Evolutionary conservation across 306 rosid species (phyloP), one percentile per base, ranked within the genome.

Genomic region (Dryas drummondii): DNA sequence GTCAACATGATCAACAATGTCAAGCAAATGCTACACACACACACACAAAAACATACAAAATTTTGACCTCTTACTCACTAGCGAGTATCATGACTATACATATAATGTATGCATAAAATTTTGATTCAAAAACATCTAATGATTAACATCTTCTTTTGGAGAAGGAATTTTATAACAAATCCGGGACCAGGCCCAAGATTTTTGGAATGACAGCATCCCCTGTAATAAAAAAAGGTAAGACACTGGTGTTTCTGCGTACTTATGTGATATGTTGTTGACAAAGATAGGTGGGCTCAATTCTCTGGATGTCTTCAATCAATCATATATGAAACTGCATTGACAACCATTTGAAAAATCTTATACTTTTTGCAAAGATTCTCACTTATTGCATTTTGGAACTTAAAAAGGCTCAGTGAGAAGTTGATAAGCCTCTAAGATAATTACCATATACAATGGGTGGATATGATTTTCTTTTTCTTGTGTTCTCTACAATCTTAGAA

Each of bases 201-300:
- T 91, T 94, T 72, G 97, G 96, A 78, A 94, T 94, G 94, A 94
- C 98, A 44, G 94, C 97, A 46, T 94, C 96, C 6, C 94, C 97
- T 7, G 89, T 94, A 63, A 85, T 87, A 68, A 88, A 87, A 79
- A 90, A 82, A 88, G 98, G 98, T 90, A 79, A 27, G 67, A 3
- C n/a, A 32, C 10, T 59, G 44, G 2, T 42, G 22, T 51, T 40
- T 58, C 47, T 9, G 56, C 17, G 16, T 52, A 52, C 56, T 5
- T 52, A 12, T 14, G 7, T 52, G 56, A 52, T 52, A 14, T 13
- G 37, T 52, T 52, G 5, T 52, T 52, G 7, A n/a, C 17, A 52
- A 2, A 52, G 56, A 52, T 5, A 15, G 56, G 19, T 5, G 56
- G 14, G 14, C 56, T 52, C 56, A 15, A 52, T 52, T 52, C 56